phyloP scores from a whole-genome alignment of 78 protist species.

The Mantamonas sphyraenae region DNA sequence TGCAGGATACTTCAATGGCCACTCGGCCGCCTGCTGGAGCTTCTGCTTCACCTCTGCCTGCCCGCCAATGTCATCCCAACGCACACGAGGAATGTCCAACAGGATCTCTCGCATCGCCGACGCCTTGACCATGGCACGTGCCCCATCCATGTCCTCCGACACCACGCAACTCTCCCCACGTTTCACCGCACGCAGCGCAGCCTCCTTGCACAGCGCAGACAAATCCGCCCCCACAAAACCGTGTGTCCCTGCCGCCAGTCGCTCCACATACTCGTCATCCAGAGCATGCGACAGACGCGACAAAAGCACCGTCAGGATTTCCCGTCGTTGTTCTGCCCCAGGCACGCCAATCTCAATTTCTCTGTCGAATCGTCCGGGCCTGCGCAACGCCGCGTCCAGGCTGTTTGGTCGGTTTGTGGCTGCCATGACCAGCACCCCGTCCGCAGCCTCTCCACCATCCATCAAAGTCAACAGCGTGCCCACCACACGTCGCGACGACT shows the following conservation, averaged over 20 bases:
- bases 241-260: constrained; percentile 48
- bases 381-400: constrained; percentile 61
- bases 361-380: constrained; percentile 94
- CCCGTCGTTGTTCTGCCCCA: constrained; percentile 22
- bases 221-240: constrained; percentile 93
- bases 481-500: constrained; percentile 49
- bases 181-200: constrained; percentile 48
- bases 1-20: constrained; percentile 82
- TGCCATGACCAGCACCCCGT: constrained; percentile 77
- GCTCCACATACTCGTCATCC: not conserved
- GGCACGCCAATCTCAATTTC: constrained; percentile 84
- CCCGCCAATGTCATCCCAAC: constrained; percentile 97
- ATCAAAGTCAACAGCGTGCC: constrained; percentile 79
- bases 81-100: constrained; percentile 42
- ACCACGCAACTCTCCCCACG: not conserved
- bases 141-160: constrained; percentile 20
- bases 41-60: constrained; percentile 62
- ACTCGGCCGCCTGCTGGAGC: constrained; percentile 81
- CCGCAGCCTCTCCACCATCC: constrained; percentile 73
- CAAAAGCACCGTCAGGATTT: constrained; percentile 31
- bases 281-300: constrained; percentile 11
- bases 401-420: constrained; percentile 91
- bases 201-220: constrained; percentile 60
- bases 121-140: constrained; percentile 25
- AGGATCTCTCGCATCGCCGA: constrained; percentile 43